Conservation (phyloP, 1,284 basidiomycete genomes). For the Leccinum proximum region DNA sequence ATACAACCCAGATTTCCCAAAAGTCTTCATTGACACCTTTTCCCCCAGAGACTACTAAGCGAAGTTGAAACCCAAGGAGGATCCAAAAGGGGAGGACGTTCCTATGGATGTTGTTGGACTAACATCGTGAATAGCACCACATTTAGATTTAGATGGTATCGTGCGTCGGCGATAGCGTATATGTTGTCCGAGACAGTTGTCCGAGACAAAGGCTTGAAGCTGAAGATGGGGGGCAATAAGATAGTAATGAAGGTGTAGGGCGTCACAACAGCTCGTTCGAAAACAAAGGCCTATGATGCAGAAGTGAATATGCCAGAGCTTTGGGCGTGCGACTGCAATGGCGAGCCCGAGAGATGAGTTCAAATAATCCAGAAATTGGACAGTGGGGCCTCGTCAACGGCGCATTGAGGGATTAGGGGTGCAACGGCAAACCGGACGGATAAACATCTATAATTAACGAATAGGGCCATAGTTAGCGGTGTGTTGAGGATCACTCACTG, state of each 20-base stretch:
- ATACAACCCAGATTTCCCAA: constrained; percentile 21
- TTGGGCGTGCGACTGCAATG: background rate
- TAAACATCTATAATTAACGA: no score
- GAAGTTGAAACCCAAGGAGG: constrained; percentile 16
- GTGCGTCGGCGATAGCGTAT: no score
- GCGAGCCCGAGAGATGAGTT: background rate
- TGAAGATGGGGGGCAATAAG: constrained; percentile 16
- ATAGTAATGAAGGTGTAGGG: constrained; percentile 18
- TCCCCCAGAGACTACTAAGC: constrained; percentile 40
- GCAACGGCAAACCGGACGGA: no score
- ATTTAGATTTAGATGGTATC: constrained; percentile 36
- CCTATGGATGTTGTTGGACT: constrained; percentile 31
- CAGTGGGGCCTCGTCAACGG: no score
- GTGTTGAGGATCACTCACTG: no score
- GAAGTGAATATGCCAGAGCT: constrained; percentile 8
- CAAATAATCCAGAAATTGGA: no score
- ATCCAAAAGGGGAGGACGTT: constrained; percentile 6
- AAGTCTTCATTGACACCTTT: constrained; percentile 40
- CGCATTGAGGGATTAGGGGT: no score
- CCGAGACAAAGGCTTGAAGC: constrained; percentile 24
- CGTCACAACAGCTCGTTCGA: constrained; percentile 19
- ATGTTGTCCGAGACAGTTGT: constrained; percentile 34
- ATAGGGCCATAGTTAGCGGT: no score
- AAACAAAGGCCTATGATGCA: constrained; percentile 10
- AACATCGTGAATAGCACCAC: constrained; percentile 42